A percentile compares a stretch with the other conserved stretches of the same genome.
These are phyloP conservation scores for Corylus avellana DNA, from an alignment of 306 rosid genomes.

Conservation along the genomic window DNA sequence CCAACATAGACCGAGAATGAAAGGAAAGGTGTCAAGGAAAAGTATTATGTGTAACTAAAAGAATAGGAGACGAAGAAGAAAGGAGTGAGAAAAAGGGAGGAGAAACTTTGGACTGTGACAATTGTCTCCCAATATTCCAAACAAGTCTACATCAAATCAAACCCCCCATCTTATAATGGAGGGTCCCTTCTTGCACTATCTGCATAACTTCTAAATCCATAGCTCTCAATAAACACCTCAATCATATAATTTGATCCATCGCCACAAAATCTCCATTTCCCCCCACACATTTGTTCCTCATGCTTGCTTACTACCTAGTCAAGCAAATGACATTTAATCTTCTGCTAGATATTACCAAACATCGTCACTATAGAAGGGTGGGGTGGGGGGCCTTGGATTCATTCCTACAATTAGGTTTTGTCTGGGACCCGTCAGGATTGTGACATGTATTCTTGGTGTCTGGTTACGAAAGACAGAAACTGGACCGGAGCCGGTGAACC, in stretches of 20 bases:
- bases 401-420: background rate
- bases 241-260: background rate
- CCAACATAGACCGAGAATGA: constrained; percentile 35
- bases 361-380: background rate
- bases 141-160: constrained; percentile 67
- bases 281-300: too few relatives aligned
- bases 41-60: constrained; percentile 48
- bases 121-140: constrained; percentile 85
- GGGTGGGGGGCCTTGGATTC: background rate
- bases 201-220: constrained; percentile 20
- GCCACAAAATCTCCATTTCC: background rate
- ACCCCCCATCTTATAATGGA: constrained; percentile 40
- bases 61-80: constrained; percentile 38
- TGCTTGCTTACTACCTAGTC: background rate
- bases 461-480: background rate
- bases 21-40: constrained; percentile 59
- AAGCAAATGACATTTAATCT: background rate
- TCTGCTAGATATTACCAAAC: background rate
- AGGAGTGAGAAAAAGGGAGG: constrained; percentile 42
- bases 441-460: too few relatives aligned
- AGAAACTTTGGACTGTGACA: constrained; percentile 61
- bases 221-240: background rate
- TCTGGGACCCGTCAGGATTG: too few relatives aligned
- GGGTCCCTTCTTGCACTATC: constrained; percentile 54
- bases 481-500: background rate